Evolutionary conservation across 2,329 filamentous ascomycete genomes (phyloP).

Genomic region (Diplocarpon rosae): DNA sequence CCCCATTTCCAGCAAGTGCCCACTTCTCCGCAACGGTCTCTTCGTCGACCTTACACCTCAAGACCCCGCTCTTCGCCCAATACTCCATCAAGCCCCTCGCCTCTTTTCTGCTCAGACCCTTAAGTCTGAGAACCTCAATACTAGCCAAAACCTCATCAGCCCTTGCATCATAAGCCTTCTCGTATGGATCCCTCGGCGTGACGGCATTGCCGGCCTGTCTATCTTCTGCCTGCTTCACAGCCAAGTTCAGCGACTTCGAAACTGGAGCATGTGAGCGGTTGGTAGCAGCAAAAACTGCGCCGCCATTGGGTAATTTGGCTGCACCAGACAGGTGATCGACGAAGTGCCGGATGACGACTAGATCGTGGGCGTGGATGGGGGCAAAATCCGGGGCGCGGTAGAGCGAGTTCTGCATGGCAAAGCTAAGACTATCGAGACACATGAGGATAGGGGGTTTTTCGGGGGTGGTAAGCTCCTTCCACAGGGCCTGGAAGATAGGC

Average conservation of each 20-base stretch:
- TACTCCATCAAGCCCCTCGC: constrained; percentile 80
- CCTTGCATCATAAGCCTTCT: constrained; percentile 44
- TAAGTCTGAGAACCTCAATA: constrained; percentile 44
- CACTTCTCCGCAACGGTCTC: constrained; percentile 68
- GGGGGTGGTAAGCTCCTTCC: constrained; percentile 60
- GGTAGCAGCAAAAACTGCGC: constrained; percentile 64
- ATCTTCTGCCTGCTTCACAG: constrained; percentile 42
- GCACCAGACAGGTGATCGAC: constrained; percentile 57
- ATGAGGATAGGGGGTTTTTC: constrained; percentile 51
- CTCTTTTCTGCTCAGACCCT: constrained; percentile 61
- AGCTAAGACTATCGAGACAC: constrained; percentile 65
- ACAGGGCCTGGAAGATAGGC: constrained; percentile 70
- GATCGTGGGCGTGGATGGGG: constrained; percentile 75
- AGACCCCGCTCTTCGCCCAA: constrained; percentile 75
- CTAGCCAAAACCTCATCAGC: constrained; percentile 42
- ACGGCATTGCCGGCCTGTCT: constrained; percentile 23
- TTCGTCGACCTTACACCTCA: constrained; percentile 61
- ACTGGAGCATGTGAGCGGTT: constrained; percentile 59
- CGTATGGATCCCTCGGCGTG: constrained; percentile 41
- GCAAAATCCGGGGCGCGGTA: constrained; percentile 65
- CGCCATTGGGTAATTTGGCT: constrained; percentile 55
- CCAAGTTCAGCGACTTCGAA: constrained; percentile 56
- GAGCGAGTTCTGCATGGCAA: constrained; percentile 67
- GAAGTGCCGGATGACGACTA: constrained; percentile 67
- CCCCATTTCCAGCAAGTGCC: constrained; percentile 68